A percentile compares a stretch with the other conserved stretches of the same genome.
These are phyloP conservation scores for Solanum tacnaense DNA, from an alignment of 257 asterid species.

Conservation along the genomic window DNA sequence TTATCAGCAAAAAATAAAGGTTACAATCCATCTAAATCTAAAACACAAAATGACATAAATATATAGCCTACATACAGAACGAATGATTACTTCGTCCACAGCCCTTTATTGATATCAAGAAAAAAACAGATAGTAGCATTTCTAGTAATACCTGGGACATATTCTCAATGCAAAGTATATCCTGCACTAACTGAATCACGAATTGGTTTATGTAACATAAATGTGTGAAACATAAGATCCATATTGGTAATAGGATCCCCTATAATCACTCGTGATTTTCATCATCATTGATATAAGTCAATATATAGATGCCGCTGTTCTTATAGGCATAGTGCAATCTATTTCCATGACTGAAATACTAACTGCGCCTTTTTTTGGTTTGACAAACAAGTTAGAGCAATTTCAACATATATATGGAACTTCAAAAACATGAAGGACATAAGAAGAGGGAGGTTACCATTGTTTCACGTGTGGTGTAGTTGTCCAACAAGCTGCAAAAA, in stretches of 20 bases:
- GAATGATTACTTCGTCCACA: neutral
- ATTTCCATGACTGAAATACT: neutral
- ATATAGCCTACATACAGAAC: neutral
- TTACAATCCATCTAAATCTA: neutral
- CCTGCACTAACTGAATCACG: neutral
- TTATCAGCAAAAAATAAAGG: neutral
- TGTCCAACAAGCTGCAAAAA: constrained; percentile 87
- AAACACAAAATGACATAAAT: neutral
- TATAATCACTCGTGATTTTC: neutral
- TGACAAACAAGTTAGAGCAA: neutral
- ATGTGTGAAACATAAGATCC: neutral
- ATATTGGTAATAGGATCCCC: neutral
- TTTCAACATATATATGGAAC: neutral
- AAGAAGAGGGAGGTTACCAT: constrained; percentile 33
- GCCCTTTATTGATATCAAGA: neutral
- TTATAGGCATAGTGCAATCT: neutral
- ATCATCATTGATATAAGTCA: neutral
- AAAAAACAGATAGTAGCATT: neutral
- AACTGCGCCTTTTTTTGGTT: neutral
- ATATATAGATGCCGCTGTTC: neutral
- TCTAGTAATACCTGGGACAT: neutral
- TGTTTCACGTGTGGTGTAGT: constrained; percentile 67
- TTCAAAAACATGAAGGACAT: neutral
- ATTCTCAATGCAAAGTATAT: neutral
- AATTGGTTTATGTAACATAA: neutral